Conservation (phyloP, 1,284 basidiomycete genomes). For the Sporisorium exsertum region DNA sequence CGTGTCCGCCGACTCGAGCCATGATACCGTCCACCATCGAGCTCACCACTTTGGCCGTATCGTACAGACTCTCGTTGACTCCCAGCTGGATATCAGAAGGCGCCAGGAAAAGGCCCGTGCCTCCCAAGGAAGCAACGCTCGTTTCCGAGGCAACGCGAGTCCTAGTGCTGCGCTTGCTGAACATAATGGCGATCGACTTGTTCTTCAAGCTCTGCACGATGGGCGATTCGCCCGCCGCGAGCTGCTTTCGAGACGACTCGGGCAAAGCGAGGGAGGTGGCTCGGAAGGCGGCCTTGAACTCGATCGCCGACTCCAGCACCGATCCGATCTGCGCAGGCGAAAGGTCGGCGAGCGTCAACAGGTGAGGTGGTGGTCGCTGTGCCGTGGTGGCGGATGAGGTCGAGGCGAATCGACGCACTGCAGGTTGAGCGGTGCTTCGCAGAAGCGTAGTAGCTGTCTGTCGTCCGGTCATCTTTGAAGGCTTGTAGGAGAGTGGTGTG, state of each 20-base stretch:
- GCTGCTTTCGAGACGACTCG: slow-evolving; percentile 37
- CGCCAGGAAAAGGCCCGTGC: slow-evolving; percentile 92
- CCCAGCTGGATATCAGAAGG: slow-evolving; percentile 92
- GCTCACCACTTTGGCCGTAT: slow-evolving; percentile 83
- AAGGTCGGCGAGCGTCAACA: slow-evolving; percentile 87
- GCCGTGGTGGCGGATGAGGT: slow-evolving; percentile 16
- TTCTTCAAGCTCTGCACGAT: slow-evolving; percentile 75
- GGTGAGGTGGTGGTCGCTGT: slow-evolving; percentile 48
- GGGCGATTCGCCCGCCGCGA: slow-evolving; percentile 32
- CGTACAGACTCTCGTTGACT: slow-evolving; percentile 89
- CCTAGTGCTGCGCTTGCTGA: slow-evolving; percentile 91
- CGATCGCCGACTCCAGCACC: slow-evolving; percentile 75
- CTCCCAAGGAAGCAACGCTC: slow-evolving; percentile 70
- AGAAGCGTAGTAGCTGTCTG: slow-evolving; percentile 17
- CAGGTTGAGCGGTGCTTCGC: slow-evolving; percentile 5
- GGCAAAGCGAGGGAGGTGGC: slow-evolving; percentile 72
- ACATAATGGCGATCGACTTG: slow-evolving; percentile 88
- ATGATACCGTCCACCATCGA: slow-evolving; percentile 98
- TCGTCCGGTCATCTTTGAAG: slow-evolving; percentile 30
- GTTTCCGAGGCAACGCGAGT: slow-evolving; percentile 92
- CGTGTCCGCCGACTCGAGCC: slow-evolving; percentile 91
- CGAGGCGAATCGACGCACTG: slow-evolving; percentile 33
- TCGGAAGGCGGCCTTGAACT: slow-evolving; percentile 74
- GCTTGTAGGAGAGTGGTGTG: not conserved
- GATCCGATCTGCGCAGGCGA: slow-evolving; percentile 78